Conservation (phyloP, 352 stramenopile genomes). For the Pythium chondricola region DNA sequence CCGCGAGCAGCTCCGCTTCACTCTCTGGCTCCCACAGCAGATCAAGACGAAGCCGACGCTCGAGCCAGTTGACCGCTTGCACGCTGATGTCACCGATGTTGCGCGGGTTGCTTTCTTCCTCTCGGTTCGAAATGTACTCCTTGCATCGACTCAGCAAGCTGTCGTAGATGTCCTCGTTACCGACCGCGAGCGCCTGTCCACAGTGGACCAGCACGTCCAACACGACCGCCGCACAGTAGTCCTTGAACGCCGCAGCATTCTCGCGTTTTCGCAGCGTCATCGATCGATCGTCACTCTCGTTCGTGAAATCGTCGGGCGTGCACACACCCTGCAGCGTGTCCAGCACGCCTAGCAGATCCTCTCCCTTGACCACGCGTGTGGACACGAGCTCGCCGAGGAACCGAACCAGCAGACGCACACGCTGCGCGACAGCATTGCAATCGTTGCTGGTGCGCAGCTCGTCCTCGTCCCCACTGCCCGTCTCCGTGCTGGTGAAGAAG, state of each 20-base stretch:
- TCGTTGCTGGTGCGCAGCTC: constrained; percentile 18
- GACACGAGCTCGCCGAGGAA: constrained; percentile 57
- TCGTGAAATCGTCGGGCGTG: constrained; percentile 50
- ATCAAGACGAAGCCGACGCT: constrained; percentile 58
- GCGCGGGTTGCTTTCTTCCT: constrained; percentile 57
- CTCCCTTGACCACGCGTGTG: constrained; percentile 48
- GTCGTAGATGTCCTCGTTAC: constrained; percentile 55
- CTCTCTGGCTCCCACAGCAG: constrained; percentile 59
- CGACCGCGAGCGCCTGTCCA: constrained; percentile 36
- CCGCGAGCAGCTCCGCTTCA: constrained; percentile 37
- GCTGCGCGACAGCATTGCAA: constrained; percentile 30
- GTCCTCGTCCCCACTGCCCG: constrained; percentile 27
- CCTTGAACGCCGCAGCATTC: constrained; percentile 61
- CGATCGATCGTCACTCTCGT: constrained; percentile 30
- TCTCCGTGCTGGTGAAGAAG: constrained; percentile 29
- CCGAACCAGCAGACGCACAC: constrained; percentile 51
- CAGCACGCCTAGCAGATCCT: constrained; percentile 56
- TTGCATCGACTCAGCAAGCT: constrained; percentile 62
- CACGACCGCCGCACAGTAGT: constrained; percentile 67
- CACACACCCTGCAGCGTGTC: constrained; percentile 59
- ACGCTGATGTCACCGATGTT: constrained; percentile 15
- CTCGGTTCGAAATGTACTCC: constrained; percentile 59
- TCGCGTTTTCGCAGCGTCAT: constrained; percentile 30
- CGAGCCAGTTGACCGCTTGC: constrained; percentile 54
- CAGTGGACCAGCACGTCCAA: constrained; percentile 65